Evolutionary conservation across 2,329 filamentous ascomycete species (phyloP), one percentile per base, ranked within the genome.

Genomic region (Simplicillium aogashimaense): DNA sequence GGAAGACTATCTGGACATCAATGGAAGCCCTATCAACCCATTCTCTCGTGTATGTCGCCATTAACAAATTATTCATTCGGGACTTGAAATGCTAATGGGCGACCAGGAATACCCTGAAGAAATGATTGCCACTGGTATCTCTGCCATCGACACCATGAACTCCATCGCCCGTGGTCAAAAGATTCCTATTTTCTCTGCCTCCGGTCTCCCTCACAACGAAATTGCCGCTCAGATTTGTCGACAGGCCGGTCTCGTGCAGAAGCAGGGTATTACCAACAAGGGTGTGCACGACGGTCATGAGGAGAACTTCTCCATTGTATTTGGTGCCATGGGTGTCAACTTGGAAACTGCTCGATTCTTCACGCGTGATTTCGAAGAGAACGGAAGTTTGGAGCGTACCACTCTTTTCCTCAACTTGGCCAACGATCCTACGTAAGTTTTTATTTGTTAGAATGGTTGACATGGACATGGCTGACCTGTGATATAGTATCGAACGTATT

Each of bases 281-380:
- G 89, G 84, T 50, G 81, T 92, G 18, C 92, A 98, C 59, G 94
- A 98, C 57, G 89, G 81, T 42, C 92, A 98, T 66, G 88, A 95
- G 58, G 92, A 98, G 59, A 98, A 98, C 73, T 98, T 98, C 76
- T 95, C 89, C 45, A 98, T 98, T 56, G 92, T 98, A 43, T 98
- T 98, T 61, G 94, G 87, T 59, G 92, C 92, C 58, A 98, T 98
- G 92, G 92, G 92, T 88, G 92, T 98, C 54, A 98, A 98, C 72
- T 81, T 98, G 82, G 92, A 98, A 64, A 98, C 92, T 28, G 86
- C 85, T 55, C 85, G 92, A 54, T 98, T 98, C 78, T 98, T 98
- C 73, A 97, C 90, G 30, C 79, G 87, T 50, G 92, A 98, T 58
- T 98, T 98, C 58, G 92, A 98, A 66, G 88, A 98, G 76, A 98